Conservation (phyloP, 139 green algal species). For the Closterium sp. region DNA sequence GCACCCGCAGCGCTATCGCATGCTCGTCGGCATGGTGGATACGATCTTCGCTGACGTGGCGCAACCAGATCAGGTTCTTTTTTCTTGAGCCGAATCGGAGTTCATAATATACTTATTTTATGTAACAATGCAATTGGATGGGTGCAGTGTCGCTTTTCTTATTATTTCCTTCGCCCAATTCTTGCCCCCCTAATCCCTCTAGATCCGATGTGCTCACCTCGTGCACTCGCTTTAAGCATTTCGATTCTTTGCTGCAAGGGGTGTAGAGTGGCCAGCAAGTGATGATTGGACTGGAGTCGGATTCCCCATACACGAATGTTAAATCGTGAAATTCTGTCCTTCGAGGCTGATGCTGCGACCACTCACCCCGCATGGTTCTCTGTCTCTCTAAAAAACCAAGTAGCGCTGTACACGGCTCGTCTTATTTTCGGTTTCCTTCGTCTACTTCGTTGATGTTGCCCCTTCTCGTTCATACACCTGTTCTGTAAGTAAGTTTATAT, state of each 20-base stretch:
- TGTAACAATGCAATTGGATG: no score
- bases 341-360: background rate
- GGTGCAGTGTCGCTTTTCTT: no score
- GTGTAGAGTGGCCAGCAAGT: background rate
- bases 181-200: no score
- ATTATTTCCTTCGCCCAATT: no score
- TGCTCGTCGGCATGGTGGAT: conserved; percentile 99
- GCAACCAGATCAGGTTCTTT: conserved; percentile 68
- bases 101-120: no score
- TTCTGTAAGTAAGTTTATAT: no score
- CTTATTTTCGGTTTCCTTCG: no score
- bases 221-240: background rate
- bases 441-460: no score
- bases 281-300: background rate
- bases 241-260: background rate
- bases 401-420: no score
- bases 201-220: no score
- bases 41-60: conserved; percentile 98
- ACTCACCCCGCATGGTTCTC: background rate
- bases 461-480: no score
- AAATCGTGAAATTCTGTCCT: background rate
- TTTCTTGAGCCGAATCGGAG: background rate
- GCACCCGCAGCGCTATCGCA: conserved; percentile 97
- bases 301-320: background rate
- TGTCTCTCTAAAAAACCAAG: no score